A percentile compares a stretch with the other conserved stretches of the same genome.
Evolutionary conservation across 1,284 basidiomycete species (phyloP).

Genomic region (Puccinia triticina): DNA sequence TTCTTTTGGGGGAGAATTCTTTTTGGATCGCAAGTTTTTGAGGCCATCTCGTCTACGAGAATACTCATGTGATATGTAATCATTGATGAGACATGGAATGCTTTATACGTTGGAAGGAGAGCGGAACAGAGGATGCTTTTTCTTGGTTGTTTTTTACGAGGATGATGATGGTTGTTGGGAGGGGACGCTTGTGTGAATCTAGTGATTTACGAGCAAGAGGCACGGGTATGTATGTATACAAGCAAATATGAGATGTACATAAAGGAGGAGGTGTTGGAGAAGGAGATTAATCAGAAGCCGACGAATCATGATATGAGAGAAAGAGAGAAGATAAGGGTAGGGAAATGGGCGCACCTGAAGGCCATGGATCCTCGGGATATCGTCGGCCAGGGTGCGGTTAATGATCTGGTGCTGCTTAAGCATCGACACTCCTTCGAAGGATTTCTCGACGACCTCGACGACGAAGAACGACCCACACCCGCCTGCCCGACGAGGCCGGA

Average conservation of each 20-base stretch:
- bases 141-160: neutral
- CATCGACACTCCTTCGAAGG: conserved; percentile 81
- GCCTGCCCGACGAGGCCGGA: conserved; percentile 64
- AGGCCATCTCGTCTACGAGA: neutral
- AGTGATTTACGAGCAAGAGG: neutral
- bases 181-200: neutral
- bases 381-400: conserved; percentile 81
- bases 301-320: no score
- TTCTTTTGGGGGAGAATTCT: neutral
- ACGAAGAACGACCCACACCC: conserved; percentile 97
- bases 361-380: conserved; percentile 90
- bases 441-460: conserved; percentile 79
- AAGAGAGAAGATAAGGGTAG: neutral
- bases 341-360: conserved; percentile 73
- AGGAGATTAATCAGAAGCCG: neutral
- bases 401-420: conserved; percentile 95
- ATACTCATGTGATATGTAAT: neutral
- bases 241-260: no score
- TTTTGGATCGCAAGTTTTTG: neutral
- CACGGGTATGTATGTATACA: no score
- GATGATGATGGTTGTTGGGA: neutral
- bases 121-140: neutral
- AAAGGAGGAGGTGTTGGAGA: neutral
- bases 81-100: neutral
- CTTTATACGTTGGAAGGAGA: neutral